Evolutionary conservation across 148 eudicot species (phyloP), one percentile per base, ranked within the genome.

Genomic region (Bassia scoparia): DNA sequence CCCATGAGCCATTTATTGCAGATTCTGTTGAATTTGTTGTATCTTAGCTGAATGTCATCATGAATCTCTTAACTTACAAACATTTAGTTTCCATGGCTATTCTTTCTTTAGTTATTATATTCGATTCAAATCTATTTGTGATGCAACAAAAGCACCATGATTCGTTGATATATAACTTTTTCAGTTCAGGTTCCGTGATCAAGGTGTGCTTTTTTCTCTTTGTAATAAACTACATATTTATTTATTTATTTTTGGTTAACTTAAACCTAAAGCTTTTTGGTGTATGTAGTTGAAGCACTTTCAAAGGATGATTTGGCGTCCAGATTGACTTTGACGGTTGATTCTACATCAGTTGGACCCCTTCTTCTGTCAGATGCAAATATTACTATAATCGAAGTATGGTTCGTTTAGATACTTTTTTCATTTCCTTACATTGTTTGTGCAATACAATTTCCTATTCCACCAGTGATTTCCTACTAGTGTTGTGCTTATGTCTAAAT

Each of bases 1-100:
- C 96, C 35, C 99, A 91, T 63, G 99, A 95, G 77, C 99, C 99
- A 56, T 95, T 95, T 75, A 95, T 95, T 66, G 99, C 99, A 35
- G 99, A 95, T 81, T 92, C 99, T 55, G 97, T 95, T 48, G 99
- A 95, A 80, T 95, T 95, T 61, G 96, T 91, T 67, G 99, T 95
- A 79, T 86, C 99, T 69, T 97, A 95, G 99, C 97, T 95, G 69
- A 75, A 71, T 61, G 67, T 67, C 43, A 29, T 44, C 54, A 37
- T 65, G 54, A 15, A 37, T 67, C 31, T n/a, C n/a, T 46, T 9
- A 5, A 66, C 55, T 56, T n/a, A n/a, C n/a, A n/a, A n/a, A n/a
- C n/a, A n/a, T n/a, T n/a, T n/a, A n/a, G 34, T 29, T 74, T n/a
- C 14, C 56, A 7, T 58, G 62, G 21, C 55, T 8, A 52, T 58